A percentile compares a stretch with the other conserved stretches of the same genome.
Conservation (phyloP, 2,329 filamentous ascomycete genomes). For the Botrytis tulipae region DNA sequence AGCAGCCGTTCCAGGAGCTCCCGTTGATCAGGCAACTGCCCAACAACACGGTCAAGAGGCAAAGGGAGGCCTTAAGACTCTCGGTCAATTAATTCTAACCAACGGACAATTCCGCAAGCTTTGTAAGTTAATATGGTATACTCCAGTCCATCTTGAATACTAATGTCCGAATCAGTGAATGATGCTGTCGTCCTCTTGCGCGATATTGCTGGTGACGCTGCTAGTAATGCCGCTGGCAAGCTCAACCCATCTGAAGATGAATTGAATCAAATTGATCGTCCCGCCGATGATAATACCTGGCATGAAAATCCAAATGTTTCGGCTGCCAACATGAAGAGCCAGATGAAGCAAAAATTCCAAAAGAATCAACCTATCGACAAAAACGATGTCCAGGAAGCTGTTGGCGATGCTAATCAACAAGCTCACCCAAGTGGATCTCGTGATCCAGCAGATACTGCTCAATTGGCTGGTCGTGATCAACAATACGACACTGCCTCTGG, state of each 20-base stretch:
- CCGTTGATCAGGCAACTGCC: slow-evolving; percentile 72
- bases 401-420: slow-evolving; percentile 54
- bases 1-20: slow-evolving; percentile 60
- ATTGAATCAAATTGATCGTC: slow-evolving; percentile 72
- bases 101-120: slow-evolving; percentile 69
- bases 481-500: slow-evolving; percentile 45
- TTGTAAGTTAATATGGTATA: slow-evolving; percentile 19
- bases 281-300: slow-evolving; percentile 91
- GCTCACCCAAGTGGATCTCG: slow-evolving; percentile 56
- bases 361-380: slow-evolving; percentile 50
- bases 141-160: neutral
- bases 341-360: slow-evolving; percentile 60
- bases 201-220: slow-evolving; percentile 89
- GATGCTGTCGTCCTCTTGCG: slow-evolving; percentile 80
- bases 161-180: slow-evolving; percentile 51
- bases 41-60: slow-evolving; percentile 82
- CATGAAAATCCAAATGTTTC: slow-evolving; percentile 80
- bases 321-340: slow-evolving; percentile 65
- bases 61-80: slow-evolving; percentile 78
- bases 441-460: slow-evolving; percentile 52
- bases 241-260: slow-evolving; percentile 78
- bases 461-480: slow-evolving; percentile 50
- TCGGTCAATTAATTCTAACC: slow-evolving; percentile 86
- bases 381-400: slow-evolving; percentile 61
- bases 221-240: slow-evolving; percentile 70